Evolutionary conservation across 2,329 filamentous ascomycete genomes (phyloP).

Genomic region (Dactylellina cionopaga): DNA sequence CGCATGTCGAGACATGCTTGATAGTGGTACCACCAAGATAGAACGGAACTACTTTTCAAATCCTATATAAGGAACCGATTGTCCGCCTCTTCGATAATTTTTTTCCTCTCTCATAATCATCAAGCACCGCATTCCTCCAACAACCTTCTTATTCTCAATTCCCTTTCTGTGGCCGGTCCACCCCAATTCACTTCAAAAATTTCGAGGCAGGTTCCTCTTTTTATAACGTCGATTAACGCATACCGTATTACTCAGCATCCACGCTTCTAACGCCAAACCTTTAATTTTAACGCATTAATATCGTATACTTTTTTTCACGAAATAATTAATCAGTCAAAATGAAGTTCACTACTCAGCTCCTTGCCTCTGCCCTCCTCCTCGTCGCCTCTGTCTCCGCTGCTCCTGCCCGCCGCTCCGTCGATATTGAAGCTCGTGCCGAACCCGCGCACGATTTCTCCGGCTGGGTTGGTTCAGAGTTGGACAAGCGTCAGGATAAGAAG

Average conservation of each 20-base stretch:
- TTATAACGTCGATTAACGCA: constrained; percentile 28
- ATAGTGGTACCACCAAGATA: not conserved
- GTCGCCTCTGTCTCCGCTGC: constrained; percentile 12
- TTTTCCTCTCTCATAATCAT: constrained; percentile 11
- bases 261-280: too few species aligned
- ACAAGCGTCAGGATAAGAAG: constrained; percentile 13
- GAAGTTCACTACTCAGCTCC: constrained; percentile 27
- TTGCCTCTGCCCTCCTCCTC: constrained; percentile 20
- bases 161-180: constrained; percentile 31
- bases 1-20: constrained; percentile 7
- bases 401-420: not conserved
- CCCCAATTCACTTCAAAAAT: constrained; percentile 28
- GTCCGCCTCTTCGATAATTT: not conserved
- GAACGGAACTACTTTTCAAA: not conserved
- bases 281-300: not conserved
- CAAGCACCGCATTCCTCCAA: not conserved
- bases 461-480: too few species aligned
- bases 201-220: constrained; percentile 35
- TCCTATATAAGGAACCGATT: constrained; percentile 28
- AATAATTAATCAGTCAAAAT: constrained; percentile 29
- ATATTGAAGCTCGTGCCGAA: too few species aligned
- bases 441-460: too few species aligned
- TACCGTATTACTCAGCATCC: constrained; percentile 20
- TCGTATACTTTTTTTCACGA: not conserved
- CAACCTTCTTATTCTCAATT: constrained; percentile 1